Conservation (phyloP, 1,284 basidiomycete genomes). For the Ceratobasidium sp. region DNA sequence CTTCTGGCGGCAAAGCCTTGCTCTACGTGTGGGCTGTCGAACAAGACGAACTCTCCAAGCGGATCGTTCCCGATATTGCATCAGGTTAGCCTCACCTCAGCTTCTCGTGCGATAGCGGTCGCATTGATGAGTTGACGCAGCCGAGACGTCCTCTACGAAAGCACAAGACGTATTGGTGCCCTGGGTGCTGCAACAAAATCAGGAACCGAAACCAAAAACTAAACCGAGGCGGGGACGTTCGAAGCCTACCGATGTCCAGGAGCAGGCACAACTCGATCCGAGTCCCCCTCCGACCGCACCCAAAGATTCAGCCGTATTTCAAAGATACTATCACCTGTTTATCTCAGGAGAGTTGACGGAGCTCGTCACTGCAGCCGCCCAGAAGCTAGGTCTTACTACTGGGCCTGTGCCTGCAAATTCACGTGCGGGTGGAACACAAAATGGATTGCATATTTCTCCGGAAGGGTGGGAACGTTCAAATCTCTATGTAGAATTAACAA, state of each 20-base stretch:
- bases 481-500: constrained; percentile 73
- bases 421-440: constrained; percentile 36
- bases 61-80: constrained; percentile 59
- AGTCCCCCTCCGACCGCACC: constrained; percentile 29
- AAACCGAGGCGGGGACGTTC: constrained; percentile 35
- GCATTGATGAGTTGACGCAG: constrained; percentile 37
- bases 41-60: constrained; percentile 83
- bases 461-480: constrained; percentile 88
- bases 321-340: constrained; percentile 96
- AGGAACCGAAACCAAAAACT: constrained; percentile 50
- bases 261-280: constrained; percentile 12
- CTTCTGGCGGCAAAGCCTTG: constrained; percentile 75
- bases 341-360: constrained; percentile 72
- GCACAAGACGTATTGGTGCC: constrained; percentile 74
- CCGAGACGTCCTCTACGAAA: constrained; percentile 42
- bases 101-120: background rate
- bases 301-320: constrained; percentile 59
- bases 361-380: constrained; percentile 68
- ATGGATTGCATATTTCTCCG: constrained; percentile 68
- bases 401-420: constrained; percentile 48
- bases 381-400: constrained; percentile 61
- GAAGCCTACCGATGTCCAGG: background rate
- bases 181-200: constrained; percentile 60
- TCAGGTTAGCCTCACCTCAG: background rate
- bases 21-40: constrained; percentile 99